Base-by-base conservation (phyloP, 1,284 basidiomycete species). In the Chondrostereum purpureum region DNA sequence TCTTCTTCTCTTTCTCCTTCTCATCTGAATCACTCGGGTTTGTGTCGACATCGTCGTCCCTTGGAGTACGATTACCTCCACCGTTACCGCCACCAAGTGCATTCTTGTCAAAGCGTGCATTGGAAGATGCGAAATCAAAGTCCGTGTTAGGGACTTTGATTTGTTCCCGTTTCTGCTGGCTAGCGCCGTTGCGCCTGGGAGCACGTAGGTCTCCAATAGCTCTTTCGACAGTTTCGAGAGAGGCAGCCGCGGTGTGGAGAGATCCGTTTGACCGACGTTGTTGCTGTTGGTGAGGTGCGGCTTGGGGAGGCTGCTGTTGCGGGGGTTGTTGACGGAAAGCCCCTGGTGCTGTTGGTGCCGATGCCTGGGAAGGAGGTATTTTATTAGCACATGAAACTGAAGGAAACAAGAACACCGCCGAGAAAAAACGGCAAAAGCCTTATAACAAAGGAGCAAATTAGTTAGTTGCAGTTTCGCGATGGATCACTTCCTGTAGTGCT, bases 181-280 rank as follows among this genome's bases (percentile, higher is more conserved):
- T 55, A 1, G 56, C 53, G 43, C 57, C 53, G 17, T 53, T 49
- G 12, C 54, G 50, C 8, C 66, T 68, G 22, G 73, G 65, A 4
- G 79, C 75, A 42, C 83, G 80, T 43, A 89, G 62, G 55, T 88
- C 85, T 34, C 80, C 81, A n/a, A 89, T 65, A 1, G 86, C 86
- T 44, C 83, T 82, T 55, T 88, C 85, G 39, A 89, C 83, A 22
- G 77, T 84, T 62, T 88, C 82, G 45, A 88, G 67, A 2, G 86
- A 87, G 0, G 80, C 82, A 0, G 82, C 77, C 2, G 85, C 86
- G 6, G 78, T 81, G 52, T 78, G 79, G 12, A 88, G 73, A 16
- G 81, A 67, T 50, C 73, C 73, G 47, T 58, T 62, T 16, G 59
- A 61, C 27, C 59, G 55, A 44, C 47, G 39, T 44, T 43, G 53